Percentiles rank a stretch among this genome's conserved stretches.
Evolutionary conservation across 169 alveolate genomes (phyloP).

Genomic region (Plasmodium inui): DNA sequence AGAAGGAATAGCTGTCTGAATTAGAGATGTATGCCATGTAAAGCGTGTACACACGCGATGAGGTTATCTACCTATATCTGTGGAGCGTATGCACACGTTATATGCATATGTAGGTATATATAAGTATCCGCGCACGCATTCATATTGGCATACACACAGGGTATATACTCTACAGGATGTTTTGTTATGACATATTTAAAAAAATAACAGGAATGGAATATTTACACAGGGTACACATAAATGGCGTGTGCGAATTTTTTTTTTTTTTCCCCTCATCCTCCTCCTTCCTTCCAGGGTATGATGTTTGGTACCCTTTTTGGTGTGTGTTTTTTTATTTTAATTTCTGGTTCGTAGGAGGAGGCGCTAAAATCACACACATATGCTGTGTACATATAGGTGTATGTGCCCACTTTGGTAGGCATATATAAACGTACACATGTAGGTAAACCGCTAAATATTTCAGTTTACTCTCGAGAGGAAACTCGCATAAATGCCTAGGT

Average conservation of each 20-base stretch:
- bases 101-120: slow-evolving; percentile 8
- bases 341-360: background rate
- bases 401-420: background rate
- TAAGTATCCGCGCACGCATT: slow-evolving; percentile 3
- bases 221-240: background rate
- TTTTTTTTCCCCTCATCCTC: background rate
- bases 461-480: background rate
- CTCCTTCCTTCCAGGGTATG: background rate
- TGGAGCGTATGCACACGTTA: slow-evolving; percentile 10
- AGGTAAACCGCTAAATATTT: background rate
- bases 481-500: background rate
- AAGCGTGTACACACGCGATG: background rate
- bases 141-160: background rate
- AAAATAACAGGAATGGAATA: background rate
- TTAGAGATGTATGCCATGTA: background rate
- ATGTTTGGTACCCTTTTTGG: slow-evolving; percentile 3
- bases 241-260: slow-evolving; percentile 24
- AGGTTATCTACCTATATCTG: background rate
- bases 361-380: slow-evolving; percentile 5
- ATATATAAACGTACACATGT: slow-evolving; percentile 1
- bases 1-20: background rate
- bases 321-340: slow-evolving; percentile 18
- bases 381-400: slow-evolving; percentile 12
- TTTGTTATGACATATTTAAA: slow-evolving; percentile 16
- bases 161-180: background rate